These are phyloP conservation scores for Pseudocercospora cruenta DNA, from an alignment of 2,329 filamentous ascomycete genomes.

Conservation along the genomic window DNA sequence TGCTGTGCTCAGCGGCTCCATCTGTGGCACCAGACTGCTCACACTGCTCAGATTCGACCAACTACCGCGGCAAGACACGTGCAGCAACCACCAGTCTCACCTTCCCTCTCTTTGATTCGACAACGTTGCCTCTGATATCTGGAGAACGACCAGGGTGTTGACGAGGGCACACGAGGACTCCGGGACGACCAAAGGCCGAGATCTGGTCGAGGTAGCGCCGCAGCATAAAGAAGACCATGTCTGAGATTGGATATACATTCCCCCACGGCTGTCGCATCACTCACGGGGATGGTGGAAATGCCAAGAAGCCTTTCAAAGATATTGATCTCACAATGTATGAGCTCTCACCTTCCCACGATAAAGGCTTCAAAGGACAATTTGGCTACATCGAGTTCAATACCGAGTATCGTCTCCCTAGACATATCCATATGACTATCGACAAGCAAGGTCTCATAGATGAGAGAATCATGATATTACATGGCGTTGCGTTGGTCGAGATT, in stretches of 20 bases:
- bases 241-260: slow-evolving; percentile 14
- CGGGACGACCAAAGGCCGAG: background rate
- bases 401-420: slow-evolving; percentile 27
- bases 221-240: background rate
- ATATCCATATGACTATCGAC: slow-evolving; percentile 31
- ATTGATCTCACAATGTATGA: slow-evolving; percentile 30
- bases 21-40: background rate
- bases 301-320: slow-evolving; percentile 31
- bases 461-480: slow-evolving; percentile 29
- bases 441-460: slow-evolving; percentile 26
- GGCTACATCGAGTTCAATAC: slow-evolving; percentile 29
- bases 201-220: background rate
- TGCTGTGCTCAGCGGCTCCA: background rate
- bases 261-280: slow-evolving; percentile 29
- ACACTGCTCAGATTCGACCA: background rate
- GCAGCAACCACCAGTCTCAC: background rate
- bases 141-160: slow-evolving; percentile 1
- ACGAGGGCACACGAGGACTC: background rate
- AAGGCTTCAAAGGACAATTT: slow-evolving; percentile 26
- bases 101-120: background rate
- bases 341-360: slow-evolving; percentile 25
- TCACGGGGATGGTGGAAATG: slow-evolving; percentile 25
- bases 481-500: slow-evolving; percentile 28
- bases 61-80: slow-evolving; percentile 1
- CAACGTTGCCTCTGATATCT: background rate